Percentiles rank a stretch among this genome's conserved stretches.
Conservation (phyloP, 345 rosid species). For the Eucalyptus cloeziana region DNA sequence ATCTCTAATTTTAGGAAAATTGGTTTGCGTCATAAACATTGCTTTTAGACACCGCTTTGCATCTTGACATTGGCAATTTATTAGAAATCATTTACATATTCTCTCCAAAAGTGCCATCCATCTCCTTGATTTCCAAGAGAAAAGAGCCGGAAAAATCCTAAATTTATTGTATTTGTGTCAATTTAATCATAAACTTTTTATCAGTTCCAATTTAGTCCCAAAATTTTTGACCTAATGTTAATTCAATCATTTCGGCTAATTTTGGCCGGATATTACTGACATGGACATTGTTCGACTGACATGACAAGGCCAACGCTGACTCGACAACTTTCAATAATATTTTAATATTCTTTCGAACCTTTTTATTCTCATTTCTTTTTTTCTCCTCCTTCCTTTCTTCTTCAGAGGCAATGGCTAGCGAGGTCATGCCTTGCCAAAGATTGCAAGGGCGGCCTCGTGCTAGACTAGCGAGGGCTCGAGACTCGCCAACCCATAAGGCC, state of each 20-base stretch:
- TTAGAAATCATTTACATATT: neutral
- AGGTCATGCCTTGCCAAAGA: too few relatives aligned
- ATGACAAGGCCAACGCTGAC: accelerated
- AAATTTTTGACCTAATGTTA: too few relatives aligned
- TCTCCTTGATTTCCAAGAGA: neutral
- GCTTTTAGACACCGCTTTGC: neutral
- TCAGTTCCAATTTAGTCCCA: accelerated
- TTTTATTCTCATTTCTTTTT: too few relatives aligned
- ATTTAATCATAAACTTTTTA: accelerated
- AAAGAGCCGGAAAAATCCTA: too few relatives aligned
- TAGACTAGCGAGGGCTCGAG: too few relatives aligned
- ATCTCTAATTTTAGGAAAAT: neutral
- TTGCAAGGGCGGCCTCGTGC: accelerated
- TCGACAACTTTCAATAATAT: too few relatives aligned
- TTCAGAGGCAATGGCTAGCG: accelerated
- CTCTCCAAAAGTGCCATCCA: neutral
- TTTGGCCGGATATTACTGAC: accelerated
- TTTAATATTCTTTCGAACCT: too few relatives aligned
- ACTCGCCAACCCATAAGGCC: too few relatives aligned
- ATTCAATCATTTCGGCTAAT: accelerated
- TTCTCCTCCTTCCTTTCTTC: too few relatives aligned
- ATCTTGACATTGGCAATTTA: neutral
- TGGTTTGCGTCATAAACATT: neutral
- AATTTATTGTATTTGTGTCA: accelerated
- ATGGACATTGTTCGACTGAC: accelerated